phyloP scores from a whole-genome alignment of 441 rosid genomes.

The Erodium moschatum region DNA sequence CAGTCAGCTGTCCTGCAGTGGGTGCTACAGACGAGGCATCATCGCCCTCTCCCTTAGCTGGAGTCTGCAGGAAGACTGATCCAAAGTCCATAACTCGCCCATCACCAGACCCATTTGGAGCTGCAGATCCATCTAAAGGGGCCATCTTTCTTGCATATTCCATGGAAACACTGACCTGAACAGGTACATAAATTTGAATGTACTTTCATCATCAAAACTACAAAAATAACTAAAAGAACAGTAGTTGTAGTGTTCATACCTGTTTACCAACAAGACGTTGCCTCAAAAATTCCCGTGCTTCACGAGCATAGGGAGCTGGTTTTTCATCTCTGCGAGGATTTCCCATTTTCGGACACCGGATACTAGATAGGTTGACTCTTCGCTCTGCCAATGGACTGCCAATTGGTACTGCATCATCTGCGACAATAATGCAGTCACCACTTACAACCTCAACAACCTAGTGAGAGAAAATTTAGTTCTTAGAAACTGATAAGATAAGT shows the following conservation, averaged over 20 bases:
- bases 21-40: constrained; percentile 45
- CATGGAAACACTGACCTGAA: constrained; percentile 25
- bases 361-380: constrained; percentile 25
- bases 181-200: background rate
- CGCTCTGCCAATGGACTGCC: constrained; percentile 27
- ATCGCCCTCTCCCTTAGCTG: constrained; percentile 48
- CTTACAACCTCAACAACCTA: constrained; percentile 18
- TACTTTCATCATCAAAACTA: too few species aligned
- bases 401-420: constrained; percentile 26
- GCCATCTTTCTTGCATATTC: constrained; percentile 26
- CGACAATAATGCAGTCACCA: constrained; percentile 26
- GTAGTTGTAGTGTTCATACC: constrained; percentile 16
- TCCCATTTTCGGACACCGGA: constrained; percentile 24
- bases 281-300: constrained; percentile 25
- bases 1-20: constrained; percentile 43
- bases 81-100: constrained; percentile 27
- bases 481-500: background rate
- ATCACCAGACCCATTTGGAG: constrained; percentile 16
- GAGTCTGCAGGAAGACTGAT: constrained; percentile 31
- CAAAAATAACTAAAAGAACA: too few species aligned
- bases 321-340: constrained; percentile 26
- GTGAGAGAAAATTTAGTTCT: background rate
- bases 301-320: constrained; percentile 28
- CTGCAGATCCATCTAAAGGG: constrained; percentile 18
- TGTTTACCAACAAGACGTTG: constrained; percentile 25